Evolutionary conservation across 768 basidiomycete genomes (phyloP).

Genomic region (Inosperma sp.): DNA sequence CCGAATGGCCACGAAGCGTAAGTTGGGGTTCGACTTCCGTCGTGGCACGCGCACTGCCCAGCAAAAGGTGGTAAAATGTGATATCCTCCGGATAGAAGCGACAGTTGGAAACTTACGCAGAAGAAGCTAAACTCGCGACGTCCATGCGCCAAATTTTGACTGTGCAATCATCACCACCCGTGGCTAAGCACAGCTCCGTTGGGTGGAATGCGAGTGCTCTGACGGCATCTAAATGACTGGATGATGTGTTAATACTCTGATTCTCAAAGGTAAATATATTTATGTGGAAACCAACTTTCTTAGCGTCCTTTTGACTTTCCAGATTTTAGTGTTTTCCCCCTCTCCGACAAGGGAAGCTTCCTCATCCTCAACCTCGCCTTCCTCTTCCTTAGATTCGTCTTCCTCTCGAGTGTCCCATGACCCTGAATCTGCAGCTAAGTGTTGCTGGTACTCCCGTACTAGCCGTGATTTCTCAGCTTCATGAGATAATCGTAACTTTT

Average conservation of each 20-base stretch:
- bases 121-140: constrained; percentile 64
- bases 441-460: constrained; percentile 35
- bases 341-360: constrained; percentile 62
- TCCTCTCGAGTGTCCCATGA: constrained; percentile 53
- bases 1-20: constrained; percentile 91
- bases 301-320: constrained; percentile 83
- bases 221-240: constrained; percentile 92
- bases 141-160: constrained; percentile 96
- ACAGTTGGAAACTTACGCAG: constrained; percentile 65
- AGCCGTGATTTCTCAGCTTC: constrained; percentile 54
- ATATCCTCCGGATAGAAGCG: no score
- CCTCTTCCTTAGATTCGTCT: constrained; percentile 67
- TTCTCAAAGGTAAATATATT: constrained; percentile 9
- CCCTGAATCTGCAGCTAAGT: constrained; percentile 26
- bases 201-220: constrained; percentile 89
- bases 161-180: constrained; percentile 91
- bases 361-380: constrained; percentile 61
- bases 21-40: constrained; percentile 92
- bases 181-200: constrained; percentile 79
- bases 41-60: constrained; percentile 54
- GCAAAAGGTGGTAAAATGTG: no score
- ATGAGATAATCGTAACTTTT: constrained; percentile 63
- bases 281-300: constrained; percentile 65
- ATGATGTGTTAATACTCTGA: constrained; percentile 11
- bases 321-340: constrained; percentile 66